These are phyloP conservation scores for Aphanomyces stellatus DNA, from an alignment of 352 stramenopile genomes.

Conservation along the genomic window DNA sequence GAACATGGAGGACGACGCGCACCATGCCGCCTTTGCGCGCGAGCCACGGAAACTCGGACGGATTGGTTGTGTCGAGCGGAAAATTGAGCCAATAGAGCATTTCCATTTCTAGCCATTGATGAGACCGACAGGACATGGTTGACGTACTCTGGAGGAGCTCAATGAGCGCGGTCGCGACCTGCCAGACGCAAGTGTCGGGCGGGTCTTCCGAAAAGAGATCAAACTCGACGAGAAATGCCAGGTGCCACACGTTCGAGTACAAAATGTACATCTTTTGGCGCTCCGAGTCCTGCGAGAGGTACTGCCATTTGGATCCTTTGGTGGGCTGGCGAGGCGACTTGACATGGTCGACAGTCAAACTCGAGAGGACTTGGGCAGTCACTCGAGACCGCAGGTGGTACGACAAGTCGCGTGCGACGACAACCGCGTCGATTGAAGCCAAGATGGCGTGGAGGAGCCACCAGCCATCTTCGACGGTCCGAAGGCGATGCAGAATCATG, in stretches of 20 bases:
- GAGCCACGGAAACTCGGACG: background rate
- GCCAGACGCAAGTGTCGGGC: background rate
- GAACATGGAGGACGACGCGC: background rate
- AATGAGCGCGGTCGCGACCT: background rate
- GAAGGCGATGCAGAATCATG: background rate
- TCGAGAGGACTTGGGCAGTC: background rate
- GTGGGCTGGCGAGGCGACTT: background rate
- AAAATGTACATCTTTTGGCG: slow-evolving; percentile 9
- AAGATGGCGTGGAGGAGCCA: background rate
- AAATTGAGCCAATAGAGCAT: slow-evolving; percentile 17
- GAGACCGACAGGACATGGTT: background rate
- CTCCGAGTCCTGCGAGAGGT: slow-evolving; percentile 4
- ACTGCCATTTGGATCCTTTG: slow-evolving; percentile 18
- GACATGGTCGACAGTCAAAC: background rate
- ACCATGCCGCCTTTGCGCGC: slow-evolving; percentile 12
- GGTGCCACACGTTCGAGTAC: slow-evolving; percentile 14
- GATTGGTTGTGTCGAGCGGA: slow-evolving; percentile 1
- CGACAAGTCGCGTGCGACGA: background rate
- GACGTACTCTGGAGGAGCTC: slow-evolving; percentile 4
- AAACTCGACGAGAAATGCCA: slow-evolving; percentile 14
- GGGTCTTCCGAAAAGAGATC: background rate
- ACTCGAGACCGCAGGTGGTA: background rate
- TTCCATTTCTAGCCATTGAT: slow-evolving; percentile 6
- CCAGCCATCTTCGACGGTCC: background rate
- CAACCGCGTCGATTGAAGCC: background rate